A percentile compares a stretch with the other conserved stretches of the same genome.
Evolutionary conservation across 345 rosid species (phyloP).

Genomic region (Eucalyptus cloeziana): DNA sequence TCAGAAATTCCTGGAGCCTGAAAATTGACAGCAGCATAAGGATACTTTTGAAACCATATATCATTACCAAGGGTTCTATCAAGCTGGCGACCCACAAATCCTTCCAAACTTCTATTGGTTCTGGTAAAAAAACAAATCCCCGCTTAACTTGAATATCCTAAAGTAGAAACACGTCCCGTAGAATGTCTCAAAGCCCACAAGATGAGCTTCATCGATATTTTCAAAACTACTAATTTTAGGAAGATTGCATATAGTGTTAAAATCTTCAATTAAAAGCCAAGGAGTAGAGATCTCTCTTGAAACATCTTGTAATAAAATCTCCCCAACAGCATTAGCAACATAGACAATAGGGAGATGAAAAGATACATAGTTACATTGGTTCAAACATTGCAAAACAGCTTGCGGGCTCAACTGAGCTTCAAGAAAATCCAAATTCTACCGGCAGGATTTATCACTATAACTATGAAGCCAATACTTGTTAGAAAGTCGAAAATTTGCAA

Average conservation of each 20-base stretch:
- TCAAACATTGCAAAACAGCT: background rate
- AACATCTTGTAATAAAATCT: background rate
- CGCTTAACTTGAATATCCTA: background rate
- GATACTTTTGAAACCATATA: background rate
- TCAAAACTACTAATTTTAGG: background rate
- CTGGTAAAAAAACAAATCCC: background rate
- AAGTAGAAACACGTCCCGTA: accelerated
- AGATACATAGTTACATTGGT: background rate
- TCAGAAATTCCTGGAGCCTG: background rate
- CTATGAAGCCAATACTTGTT: background rate
- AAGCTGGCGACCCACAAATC: background rate
- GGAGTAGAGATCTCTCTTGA: background rate
- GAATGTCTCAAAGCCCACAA: background rate
- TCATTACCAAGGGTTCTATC: background rate
- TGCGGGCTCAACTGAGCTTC: background rate
- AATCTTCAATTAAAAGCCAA: background rate
- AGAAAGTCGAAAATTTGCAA: background rate
- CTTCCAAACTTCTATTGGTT: background rate
- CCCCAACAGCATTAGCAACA: background rate
- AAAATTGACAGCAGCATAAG: background rate
- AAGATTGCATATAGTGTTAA: background rate
- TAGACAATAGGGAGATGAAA: background rate
- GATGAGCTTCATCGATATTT: background rate
- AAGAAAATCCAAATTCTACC: background rate
- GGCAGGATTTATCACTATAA: background rate